Conservation (phyloP, 805 yeast species). For the Saccharomycopsis olivae region DNA sequence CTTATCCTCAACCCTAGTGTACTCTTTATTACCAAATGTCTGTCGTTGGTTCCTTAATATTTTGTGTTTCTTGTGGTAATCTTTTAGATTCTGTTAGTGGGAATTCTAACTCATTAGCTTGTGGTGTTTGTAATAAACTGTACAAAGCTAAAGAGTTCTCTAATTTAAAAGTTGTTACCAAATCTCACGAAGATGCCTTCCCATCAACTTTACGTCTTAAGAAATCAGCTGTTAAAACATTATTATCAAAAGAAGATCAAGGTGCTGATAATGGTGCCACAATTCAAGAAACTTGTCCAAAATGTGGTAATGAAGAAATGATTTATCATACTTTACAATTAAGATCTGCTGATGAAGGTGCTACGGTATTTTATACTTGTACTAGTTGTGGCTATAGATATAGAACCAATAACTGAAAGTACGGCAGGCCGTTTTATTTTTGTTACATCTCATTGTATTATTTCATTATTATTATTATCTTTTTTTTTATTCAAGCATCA, state of each 20-base stretch:
- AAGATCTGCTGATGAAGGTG: constrained; percentile 99
- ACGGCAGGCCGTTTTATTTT: too few species aligned
- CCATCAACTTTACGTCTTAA: constrained; percentile 77
- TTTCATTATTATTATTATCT: background rate
- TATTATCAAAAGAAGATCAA: constrained; percentile 61
- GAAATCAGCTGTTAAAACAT: constrained; percentile 83
- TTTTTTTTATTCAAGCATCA: constrained; percentile 20
- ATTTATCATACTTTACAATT: constrained; percentile 92
- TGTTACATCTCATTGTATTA: too few species aligned
- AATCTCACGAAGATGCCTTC: constrained; percentile 86
- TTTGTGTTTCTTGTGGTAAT: constrained; percentile 90
- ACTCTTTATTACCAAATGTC: constrained; percentile 52
- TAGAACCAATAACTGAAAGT: constrained; percentile 83
- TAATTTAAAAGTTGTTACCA: constrained; percentile 76
- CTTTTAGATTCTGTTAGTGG: constrained; percentile 57
- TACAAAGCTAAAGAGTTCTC: constrained; percentile 40
- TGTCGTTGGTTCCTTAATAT: constrained; percentile 88
- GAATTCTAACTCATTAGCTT: constrained; percentile 50
- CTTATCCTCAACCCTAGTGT: too few species aligned
- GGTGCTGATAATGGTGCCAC: constrained; percentile 79
- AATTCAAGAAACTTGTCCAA: constrained; percentile 96
- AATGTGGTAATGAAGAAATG: constrained; percentile 98
- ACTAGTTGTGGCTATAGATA: constrained; percentile 85
- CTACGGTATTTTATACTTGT: constrained; percentile 97
- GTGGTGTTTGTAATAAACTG: constrained; percentile 30